Percentiles rank a stretch among this genome's conserved stretches.
phyloP scores from a whole-genome alignment of 2,329 filamentous ascomycete genomes.

The Ophiostoma angusticollis region DNA sequence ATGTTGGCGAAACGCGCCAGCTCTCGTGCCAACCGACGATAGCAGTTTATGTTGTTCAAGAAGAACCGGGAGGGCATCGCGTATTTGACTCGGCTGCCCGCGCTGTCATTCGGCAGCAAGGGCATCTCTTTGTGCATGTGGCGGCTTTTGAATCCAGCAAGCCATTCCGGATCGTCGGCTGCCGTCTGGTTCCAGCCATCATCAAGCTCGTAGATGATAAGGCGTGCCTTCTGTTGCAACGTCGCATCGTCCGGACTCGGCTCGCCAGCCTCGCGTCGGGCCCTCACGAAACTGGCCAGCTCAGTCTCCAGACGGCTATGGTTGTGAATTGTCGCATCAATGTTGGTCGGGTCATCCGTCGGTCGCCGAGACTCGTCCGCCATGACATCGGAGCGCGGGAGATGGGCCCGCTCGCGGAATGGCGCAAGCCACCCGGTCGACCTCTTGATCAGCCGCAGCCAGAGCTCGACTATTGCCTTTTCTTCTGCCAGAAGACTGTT shows the following conservation, averaged over 20 bases:
- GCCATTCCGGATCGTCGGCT: slow-evolving; percentile 42
- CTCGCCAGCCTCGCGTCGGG: slow-evolving; percentile 30
- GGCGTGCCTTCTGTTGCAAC: slow-evolving; percentile 42
- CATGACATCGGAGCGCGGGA: slow-evolving; percentile 45
- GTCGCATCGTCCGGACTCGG: slow-evolving; percentile 38
- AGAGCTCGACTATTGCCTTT: slow-evolving; percentile 40
- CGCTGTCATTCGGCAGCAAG: neutral
- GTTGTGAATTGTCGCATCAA: slow-evolving; percentile 48
- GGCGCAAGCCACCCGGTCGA: slow-evolving; percentile 41
- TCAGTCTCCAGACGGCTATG: slow-evolving; percentile 43
- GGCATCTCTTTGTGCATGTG: slow-evolving; percentile 13
- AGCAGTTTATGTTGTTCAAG: slow-evolving; percentile 48
- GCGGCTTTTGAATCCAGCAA: slow-evolving; percentile 38
- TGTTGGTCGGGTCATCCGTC: slow-evolving; percentile 35
- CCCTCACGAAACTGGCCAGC: slow-evolving; percentile 37
- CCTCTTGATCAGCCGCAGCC: slow-evolving; percentile 37
- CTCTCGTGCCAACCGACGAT: slow-evolving; percentile 40
- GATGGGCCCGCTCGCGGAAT: slow-evolving; percentile 43
- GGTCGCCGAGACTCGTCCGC: slow-evolving; percentile 34
- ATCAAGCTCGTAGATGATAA: slow-evolving; percentile 49
- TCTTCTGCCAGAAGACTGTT: slow-evolving; percentile 17
- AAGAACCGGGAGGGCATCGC: slow-evolving; percentile 29
- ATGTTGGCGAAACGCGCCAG: slow-evolving; percentile 39
- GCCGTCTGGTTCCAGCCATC: slow-evolving; percentile 53
- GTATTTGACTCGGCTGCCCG: neutral